These are phyloP conservation scores for Candida gorgasii DNA, from an alignment of 805 yeast genomes.

Conservation along the genomic window DNA sequence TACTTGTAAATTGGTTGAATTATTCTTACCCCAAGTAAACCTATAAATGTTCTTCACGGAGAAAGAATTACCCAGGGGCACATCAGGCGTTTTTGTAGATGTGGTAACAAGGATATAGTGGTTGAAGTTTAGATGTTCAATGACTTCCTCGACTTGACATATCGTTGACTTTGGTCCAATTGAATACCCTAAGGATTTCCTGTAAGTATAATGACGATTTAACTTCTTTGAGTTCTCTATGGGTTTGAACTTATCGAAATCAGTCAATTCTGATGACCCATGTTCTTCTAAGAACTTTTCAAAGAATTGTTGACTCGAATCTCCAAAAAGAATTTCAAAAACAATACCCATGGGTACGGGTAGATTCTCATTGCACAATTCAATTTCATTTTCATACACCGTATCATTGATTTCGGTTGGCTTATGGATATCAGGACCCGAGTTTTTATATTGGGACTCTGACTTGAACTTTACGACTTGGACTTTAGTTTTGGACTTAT, in stretches of 20 bases:
- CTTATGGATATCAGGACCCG: constrained; percentile 66
- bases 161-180: constrained; percentile 93
- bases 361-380: constrained; percentile 51
- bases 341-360: constrained; percentile 78
- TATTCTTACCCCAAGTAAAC: constrained; percentile 71
- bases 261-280: constrained; percentile 49
- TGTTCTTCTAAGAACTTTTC: constrained; percentile 39
- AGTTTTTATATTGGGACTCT: constrained; percentile 42
- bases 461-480: constrained; percentile 36
- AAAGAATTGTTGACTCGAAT: constrained; percentile 43
- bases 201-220: constrained; percentile 62
- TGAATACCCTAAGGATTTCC: constrained; percentile 73
- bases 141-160: constrained; percentile 62
- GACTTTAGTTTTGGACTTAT: constrained; percentile 1
- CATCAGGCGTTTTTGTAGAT: constrained; percentile 82
- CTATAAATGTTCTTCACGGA: constrained; percentile 70
- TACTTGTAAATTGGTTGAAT: constrained; percentile 58
- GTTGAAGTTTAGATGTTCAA: constrained; percentile 55
- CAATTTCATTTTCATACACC: constrained; percentile 34
- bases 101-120: constrained; percentile 60
- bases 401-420: constrained; percentile 47
- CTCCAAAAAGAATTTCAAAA: constrained; percentile 70
- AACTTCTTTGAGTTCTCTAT: constrained; percentile 36
- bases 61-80: constrained; percentile 88
- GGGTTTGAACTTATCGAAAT: constrained; percentile 35